A percentile compares a stretch with the other conserved stretches of the same genome.
Conservation (phyloP, 2,329 filamentous ascomycete genomes). For the Aspergillus sp. region DNA sequence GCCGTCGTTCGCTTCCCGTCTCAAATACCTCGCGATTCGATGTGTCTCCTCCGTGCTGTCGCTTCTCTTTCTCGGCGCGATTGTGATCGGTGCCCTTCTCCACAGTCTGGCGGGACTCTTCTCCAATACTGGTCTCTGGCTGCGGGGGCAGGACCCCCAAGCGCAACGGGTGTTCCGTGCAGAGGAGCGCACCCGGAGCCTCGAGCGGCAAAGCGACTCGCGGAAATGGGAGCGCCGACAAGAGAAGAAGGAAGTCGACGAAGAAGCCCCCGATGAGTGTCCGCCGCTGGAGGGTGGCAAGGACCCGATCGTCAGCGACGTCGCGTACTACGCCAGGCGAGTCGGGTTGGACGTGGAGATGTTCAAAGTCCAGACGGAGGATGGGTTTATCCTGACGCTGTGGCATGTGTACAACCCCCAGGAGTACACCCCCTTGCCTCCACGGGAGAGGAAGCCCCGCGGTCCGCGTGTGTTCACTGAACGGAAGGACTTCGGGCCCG, state of each 20-base stretch:
- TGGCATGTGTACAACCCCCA: conserved; percentile 88
- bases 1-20: conserved; percentile 61
- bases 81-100: conserved; percentile 72
- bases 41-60: conserved; percentile 73
- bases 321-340: conserved; percentile 80
- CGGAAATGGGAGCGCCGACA: conserved; percentile 59
- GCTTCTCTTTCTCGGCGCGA: conserved; percentile 70
- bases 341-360: conserved; percentile 84
- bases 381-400: conserved; percentile 84
- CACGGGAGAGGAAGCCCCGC: conserved; percentile 43
- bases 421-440: conserved; percentile 61
- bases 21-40: conserved; percentile 67
- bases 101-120: conserved; percentile 60
- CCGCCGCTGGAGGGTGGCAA: conserved; percentile 75
- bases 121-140: conserved; percentile 50
- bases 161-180: conserved; percentile 65
- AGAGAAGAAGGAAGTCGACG: conserved; percentile 41
- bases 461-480: conserved; percentile 64
- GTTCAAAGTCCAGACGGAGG: conserved; percentile 85
- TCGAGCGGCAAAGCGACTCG: conserved; percentile 57
- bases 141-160: conserved; percentile 62
- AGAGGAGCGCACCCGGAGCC: conserved; percentile 65
- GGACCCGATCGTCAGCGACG: conserved; percentile 75
- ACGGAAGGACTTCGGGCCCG: conserved; percentile 26
- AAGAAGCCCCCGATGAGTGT: conserved; percentile 52